Conservation (phyloP, 1,284 basidiomycete species). For the Takashimella koratensis region DNA sequence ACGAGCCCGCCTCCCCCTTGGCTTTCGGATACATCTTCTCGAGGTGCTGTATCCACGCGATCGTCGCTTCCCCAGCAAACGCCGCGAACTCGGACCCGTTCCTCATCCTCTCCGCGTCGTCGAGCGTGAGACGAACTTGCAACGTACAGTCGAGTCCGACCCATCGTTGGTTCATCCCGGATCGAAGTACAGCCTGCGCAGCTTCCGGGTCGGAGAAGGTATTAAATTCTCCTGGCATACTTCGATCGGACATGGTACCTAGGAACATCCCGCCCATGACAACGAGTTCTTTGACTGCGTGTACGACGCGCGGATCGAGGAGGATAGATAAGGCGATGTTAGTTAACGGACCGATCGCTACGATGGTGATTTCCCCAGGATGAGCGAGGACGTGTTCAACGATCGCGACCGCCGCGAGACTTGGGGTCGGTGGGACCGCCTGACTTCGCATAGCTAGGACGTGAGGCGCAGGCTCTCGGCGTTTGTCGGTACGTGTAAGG, state of each 20-base stretch:
- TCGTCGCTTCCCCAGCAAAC: too few relatives aligned
- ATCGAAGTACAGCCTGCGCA: conserved; percentile 11
- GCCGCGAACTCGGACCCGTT: too few relatives aligned
- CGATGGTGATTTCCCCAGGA: conserved; percentile 13
- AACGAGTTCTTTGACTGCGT: conserved; percentile 12
- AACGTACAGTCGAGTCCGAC: too few relatives aligned
- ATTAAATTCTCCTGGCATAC: conserved; percentile 29
- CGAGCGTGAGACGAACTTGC: too few relatives aligned
- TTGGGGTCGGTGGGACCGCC: too few relatives aligned
- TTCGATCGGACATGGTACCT: too few relatives aligned
- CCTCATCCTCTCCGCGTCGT: too few relatives aligned
- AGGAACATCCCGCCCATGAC: conserved; percentile 20
- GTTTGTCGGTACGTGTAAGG: conserved; percentile 1
- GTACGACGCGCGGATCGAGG: conserved; percentile 4
- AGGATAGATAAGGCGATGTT: conserved; percentile 18
- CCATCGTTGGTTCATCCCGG: conserved; percentile 4
- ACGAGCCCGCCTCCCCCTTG: too few relatives aligned
- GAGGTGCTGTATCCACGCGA: too few relatives aligned
- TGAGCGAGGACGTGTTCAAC: conserved; percentile 9
- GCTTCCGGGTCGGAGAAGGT: conserved; percentile 22
- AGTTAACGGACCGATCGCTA: conserved; percentile 20
- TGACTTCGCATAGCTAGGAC: too few relatives aligned
- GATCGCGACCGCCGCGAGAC: conserved; percentile 13
- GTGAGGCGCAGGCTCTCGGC: conserved; percentile 5
- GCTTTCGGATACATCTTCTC: too few relatives aligned